Evolutionary conservation across 2,329 filamentous ascomycete genomes (phyloP).

Genomic region (Zasmidium angulare): DNA sequence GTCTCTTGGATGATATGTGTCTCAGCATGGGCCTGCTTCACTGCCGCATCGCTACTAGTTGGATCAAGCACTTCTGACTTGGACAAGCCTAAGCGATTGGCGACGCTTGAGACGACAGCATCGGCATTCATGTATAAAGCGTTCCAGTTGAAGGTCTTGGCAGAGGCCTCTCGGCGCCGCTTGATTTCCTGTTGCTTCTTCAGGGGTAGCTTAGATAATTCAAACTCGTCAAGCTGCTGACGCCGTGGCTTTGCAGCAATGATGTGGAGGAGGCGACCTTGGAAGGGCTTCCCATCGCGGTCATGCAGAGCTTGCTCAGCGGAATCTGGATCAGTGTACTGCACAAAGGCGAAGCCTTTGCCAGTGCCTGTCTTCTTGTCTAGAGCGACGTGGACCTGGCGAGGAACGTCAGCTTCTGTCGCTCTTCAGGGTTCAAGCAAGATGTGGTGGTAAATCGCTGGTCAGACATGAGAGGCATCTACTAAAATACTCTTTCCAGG

Average conservation of each 20-base stretch:
- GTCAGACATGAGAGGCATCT: constrained; percentile 85
- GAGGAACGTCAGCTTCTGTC: neutral
- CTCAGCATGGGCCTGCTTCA: constrained; percentile 96
- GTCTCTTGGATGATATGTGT: constrained; percentile 96
- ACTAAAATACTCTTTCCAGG: constrained; percentile 93
- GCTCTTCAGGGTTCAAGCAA: neutral
- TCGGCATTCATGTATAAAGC: constrained; percentile 98
- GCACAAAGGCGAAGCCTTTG: constrained; percentile 89
- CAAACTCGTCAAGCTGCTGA: constrained; percentile 82
- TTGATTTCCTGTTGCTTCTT: constrained; percentile 93
- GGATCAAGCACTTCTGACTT: constrained; percentile 93
- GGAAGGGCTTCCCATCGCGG: constrained; percentile 82
- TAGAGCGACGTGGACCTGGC: constrained; percentile 83
- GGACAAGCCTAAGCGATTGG: constrained; percentile 79
- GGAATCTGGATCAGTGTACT: constrained; percentile 69
- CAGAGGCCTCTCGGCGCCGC: constrained; percentile 76
- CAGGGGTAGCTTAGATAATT: constrained; percentile 83
- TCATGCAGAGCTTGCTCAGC: constrained; percentile 77
- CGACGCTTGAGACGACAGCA: constrained; percentile 87
- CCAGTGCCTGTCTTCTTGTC: constrained; percentile 67
- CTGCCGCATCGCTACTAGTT: constrained; percentile 89
- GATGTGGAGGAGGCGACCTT: constrained; percentile 88
- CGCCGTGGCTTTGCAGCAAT: constrained; percentile 81
- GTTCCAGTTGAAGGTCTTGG: constrained; percentile 91
- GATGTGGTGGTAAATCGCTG: neutral